Evolutionary conservation across 73 alveolate species (phyloP).

Genomic region (Symbiodinium pilosum): DNA sequence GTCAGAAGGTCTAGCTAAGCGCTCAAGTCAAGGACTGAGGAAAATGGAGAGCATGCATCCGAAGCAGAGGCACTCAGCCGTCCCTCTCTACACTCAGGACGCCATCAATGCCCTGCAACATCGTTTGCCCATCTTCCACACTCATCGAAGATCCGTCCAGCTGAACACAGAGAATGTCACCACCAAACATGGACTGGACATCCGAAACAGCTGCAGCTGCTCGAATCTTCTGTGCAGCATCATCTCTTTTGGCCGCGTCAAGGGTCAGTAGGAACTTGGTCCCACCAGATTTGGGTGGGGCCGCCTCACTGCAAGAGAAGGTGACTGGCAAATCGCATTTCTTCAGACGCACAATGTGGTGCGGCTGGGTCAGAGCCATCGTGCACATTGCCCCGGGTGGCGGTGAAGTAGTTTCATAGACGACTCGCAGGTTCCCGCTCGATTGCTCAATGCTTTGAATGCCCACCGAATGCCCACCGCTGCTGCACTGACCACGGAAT

Average conservation of each 20-base stretch:
- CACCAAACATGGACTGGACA: neutral
- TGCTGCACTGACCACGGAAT: neutral
- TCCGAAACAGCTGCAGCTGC: neutral
- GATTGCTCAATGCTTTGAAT: neutral
- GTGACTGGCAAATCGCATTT: slow-evolving; percentile 12
- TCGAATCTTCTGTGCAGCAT: neutral
- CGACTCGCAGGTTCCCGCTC: neutral
- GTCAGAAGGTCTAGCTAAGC: too few species aligned
- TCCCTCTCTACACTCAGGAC: slow-evolving; percentile 1
- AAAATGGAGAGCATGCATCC: too few species aligned
- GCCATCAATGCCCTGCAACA: neutral
- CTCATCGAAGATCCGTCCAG: neutral
- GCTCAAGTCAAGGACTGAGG: too few species aligned
- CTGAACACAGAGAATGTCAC: neutral
- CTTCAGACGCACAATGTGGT: neutral
- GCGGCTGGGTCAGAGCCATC: neutral
- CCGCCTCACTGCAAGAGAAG: neutral
- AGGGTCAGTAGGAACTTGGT: neutral
- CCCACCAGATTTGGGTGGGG: neutral
- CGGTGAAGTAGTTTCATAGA: neutral
- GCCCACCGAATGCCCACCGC: neutral
- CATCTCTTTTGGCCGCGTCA: neutral
- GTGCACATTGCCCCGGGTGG: slow-evolving; percentile 2
- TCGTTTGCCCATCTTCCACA: neutral
- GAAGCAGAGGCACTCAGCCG: neutral